Percentiles rank a stretch among this genome's conserved stretches.
Evolutionary conservation across 1,139 yeast species (phyloP).

Genomic region (Yueomyces sp.): DNA sequence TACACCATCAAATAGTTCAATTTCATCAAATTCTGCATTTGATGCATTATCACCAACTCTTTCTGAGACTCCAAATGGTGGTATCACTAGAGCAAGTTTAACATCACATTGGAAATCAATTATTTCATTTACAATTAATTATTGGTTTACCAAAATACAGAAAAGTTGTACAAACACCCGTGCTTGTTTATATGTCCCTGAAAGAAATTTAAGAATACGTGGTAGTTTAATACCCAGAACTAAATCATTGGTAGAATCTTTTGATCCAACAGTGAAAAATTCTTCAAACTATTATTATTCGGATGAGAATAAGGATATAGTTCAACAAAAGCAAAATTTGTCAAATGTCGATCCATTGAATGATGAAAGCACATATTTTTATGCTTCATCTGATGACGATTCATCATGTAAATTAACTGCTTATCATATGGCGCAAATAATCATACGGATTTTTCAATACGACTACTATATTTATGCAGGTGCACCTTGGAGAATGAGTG

Average conservation of each 20-base stretch:
- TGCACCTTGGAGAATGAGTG: slow-evolving; percentile 73
- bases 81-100: neutral
- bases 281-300: neutral
- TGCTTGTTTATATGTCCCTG: slow-evolving; percentile 6
- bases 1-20: slow-evolving; percentile 14
- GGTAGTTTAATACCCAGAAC: neutral
- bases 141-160: slow-evolving; percentile 31
- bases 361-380: slow-evolving; percentile 1
- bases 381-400: slow-evolving; percentile 1
- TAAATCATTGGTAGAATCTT: neutral
- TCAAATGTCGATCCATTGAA: neutral
- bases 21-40: neutral
- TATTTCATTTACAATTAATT: slow-evolving; percentile 48
- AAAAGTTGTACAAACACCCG: slow-evolving; percentile 8
- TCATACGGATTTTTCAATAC: slow-evolving; percentile 58
- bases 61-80: neutral
- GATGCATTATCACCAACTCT: neutral
- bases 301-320: neutral
- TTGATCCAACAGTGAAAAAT: neutral
- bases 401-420: slow-evolving; percentile 41
- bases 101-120: slow-evolving; percentile 45
- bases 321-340: neutral
- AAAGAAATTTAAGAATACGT: slow-evolving; percentile 4
- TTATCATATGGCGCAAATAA: slow-evolving; percentile 63
- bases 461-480: slow-evolving; percentile 75